Evolutionary conservation across 805 yeast genomes (phyloP).

Genomic region (Wickerhamomyces canadensis): DNA sequence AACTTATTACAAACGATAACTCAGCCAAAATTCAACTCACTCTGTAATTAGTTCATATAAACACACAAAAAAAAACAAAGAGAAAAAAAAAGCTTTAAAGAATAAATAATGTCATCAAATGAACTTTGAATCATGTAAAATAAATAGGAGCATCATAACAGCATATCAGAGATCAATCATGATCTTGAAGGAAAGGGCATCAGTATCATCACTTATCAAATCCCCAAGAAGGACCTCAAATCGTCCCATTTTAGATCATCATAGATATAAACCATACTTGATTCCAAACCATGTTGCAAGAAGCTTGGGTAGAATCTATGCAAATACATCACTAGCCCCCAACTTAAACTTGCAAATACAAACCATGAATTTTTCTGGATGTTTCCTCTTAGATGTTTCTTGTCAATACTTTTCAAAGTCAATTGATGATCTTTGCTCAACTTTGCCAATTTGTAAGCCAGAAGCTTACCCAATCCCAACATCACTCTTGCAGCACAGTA

Average conservation of each 20-base stretch:
- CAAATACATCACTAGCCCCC: constrained; percentile 73
- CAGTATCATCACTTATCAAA: no score
- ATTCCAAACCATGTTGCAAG: constrained; percentile 59
- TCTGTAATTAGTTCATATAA: no score
- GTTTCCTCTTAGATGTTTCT: constrained; percentile 11
- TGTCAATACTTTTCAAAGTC: constrained; percentile 5
- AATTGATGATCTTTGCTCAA: constrained; percentile 3
- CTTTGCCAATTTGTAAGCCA: constrained; percentile 18
- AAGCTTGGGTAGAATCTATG: constrained; percentile 57
- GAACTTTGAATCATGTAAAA: background rate
- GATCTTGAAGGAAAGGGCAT: no score
- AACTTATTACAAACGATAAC: no score
- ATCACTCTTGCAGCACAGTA: constrained; percentile 67
- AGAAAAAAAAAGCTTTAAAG: background rate
- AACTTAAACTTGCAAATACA: constrained; percentile 53
- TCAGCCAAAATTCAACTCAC: no score
- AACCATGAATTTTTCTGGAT: constrained; percentile 44
- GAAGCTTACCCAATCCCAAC: constrained; percentile 44
- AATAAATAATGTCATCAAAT: background rate
- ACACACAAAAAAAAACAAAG: no score
- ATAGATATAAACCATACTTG: constrained; percentile 67
- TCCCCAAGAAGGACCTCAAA: constrained; percentile 40
- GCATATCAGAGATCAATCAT: background rate
- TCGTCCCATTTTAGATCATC: constrained; percentile 50
- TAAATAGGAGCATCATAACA: constrained; percentile 11